These are phyloP conservation scores for Lichenothelia convexa DNA, from an alignment of 495 filamentous ascomycete species.

Conservation along the genomic window DNA sequence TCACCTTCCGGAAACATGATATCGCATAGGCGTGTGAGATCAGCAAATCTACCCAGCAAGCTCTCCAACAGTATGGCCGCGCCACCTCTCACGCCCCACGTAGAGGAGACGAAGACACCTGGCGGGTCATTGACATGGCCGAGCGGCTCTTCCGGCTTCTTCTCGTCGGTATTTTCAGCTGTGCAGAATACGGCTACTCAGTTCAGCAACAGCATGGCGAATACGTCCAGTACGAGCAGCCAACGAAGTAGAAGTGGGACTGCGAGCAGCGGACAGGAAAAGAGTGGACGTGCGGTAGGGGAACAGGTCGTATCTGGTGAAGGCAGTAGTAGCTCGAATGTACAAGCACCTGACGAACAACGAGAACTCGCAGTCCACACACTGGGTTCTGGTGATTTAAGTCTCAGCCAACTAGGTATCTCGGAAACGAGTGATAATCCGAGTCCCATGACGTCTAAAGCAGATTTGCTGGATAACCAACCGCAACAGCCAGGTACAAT, in stretches of 20 bases:
- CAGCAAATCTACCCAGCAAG: slow-evolving; percentile 66
- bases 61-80: slow-evolving; percentile 59
- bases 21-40: slow-evolving; percentile 48
- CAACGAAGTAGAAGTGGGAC: slow-evolving; percentile 20
- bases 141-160: slow-evolving; percentile 49
- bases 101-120: slow-evolving; percentile 39
- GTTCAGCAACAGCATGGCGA: slow-evolving; percentile 61
- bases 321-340: slow-evolving; percentile 11
- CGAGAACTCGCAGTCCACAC: slow-evolving; percentile 59
- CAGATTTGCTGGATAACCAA: slow-evolving; percentile 23
- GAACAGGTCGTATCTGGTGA: slow-evolving; percentile 1
- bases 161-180: slow-evolving; percentile 79
- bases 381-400: slow-evolving; percentile 72
- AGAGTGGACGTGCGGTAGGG: too few species aligned
- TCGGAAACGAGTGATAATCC: slow-evolving; percentile 28
- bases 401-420: slow-evolving; percentile 65
- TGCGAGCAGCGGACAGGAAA: slow-evolving; percentile 20
- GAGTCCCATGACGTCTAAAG: slow-evolving; percentile 28
- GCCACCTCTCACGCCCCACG: slow-evolving; percentile 52
- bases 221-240: slow-evolving; percentile 28
- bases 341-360: slow-evolving; percentile 20
- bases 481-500: slow-evolving; percentile 15
- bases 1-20: slow-evolving; percentile 54
- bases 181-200: slow-evolving; percentile 88
- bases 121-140: slow-evolving; percentile 24